Base-by-base conservation (phyloP, 1,284 basidiomycete genomes). In the Bjerkandera adusta region DNA sequence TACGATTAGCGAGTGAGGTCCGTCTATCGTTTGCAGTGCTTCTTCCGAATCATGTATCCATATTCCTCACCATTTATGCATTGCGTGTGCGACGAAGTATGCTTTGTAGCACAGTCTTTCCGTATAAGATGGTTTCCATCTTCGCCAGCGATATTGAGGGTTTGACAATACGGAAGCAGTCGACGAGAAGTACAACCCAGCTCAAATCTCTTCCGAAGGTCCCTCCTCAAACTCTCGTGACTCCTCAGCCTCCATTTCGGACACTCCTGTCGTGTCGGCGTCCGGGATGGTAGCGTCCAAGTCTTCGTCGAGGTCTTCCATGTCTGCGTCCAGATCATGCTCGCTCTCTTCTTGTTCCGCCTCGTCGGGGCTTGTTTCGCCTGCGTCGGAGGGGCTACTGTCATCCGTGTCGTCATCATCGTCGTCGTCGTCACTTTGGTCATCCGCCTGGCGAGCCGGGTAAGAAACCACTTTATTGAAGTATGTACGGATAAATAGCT, bases 261-360 rank as follows among this genome's bases (percentile, higher is more conserved):
- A 56, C 12, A 66, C 63, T 5, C 59, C 64, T 22, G 68, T 59
- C 26, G 68, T 56, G 27, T 65, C 60, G 43, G 53, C 59, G 12
- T 43, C 41, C 11, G 18, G 13, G 11, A 42, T 16, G 22, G 41
- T 24, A 12, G 33, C 43, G 39, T 47, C 36, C 3, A 48, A 68
- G 34, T 78, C 81, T 26, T 81, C 84, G 52, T 89, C 86, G 57
- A 83, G 68, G 51, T 87, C 86, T 52, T 85, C 83, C 73, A 85
- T 83, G 46, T 77, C 80, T 18, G 80, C 85, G 53, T 85, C 87
- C 21, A 84, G 66, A 58, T 88, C 85, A 25, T 62, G 63, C 16
- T 62, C 62, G 8, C 66, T 64, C 29, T 56, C 58, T 33, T 75
- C 77, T 39, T 83, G 77, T 44, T 75, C 77, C 43, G 74, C 75